Evolutionary conservation across 108 stramenopile species (phyloP).

Genomic region (Chaetoceros tenuissimus): DNA sequence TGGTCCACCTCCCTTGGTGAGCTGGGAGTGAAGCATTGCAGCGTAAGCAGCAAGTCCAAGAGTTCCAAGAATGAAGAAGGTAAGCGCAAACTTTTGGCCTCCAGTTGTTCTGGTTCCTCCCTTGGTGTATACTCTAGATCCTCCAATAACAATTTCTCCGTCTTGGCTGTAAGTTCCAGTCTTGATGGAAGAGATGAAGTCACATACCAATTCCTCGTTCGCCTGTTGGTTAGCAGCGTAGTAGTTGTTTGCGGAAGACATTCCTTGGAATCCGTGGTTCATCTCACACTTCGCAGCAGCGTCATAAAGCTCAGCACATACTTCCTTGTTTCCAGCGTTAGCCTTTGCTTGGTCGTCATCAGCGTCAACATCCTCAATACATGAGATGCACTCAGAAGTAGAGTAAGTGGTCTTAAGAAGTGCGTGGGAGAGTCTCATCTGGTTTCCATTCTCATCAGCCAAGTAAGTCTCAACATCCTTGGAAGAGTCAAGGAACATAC

Average conservation of each 20-base stretch:
- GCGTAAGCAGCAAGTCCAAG: constrained; percentile 75
- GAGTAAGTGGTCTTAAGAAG: constrained; percentile 72
- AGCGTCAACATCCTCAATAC: constrained; percentile 24
- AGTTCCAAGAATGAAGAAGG: constrained; percentile 77
- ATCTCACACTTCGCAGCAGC: constrained; percentile 77
- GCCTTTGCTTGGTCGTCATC: constrained; percentile 16
- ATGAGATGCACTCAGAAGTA: constrained; percentile 54
- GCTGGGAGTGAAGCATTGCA: constrained; percentile 77
- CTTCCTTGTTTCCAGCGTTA: constrained; percentile 21
- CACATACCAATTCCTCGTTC: constrained; percentile 67
- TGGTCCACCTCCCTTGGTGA: constrained; percentile 63
- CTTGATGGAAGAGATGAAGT: constrained; percentile 40
- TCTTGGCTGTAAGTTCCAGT: constrained; percentile 30
- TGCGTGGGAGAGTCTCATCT: constrained; percentile 69
- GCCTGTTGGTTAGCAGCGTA: constrained; percentile 60
- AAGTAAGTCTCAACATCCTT: constrained; percentile 70
- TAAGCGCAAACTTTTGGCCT: constrained; percentile 79
- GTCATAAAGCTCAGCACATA: constrained; percentile 63
- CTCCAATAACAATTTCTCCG: constrained; percentile 43
- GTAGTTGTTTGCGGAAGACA: constrained; percentile 25
- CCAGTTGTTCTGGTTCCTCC: constrained; percentile 52
- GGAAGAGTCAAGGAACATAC: constrained; percentile 38
- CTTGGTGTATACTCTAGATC: constrained; percentile 28
- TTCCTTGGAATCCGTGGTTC: constrained; percentile 56
- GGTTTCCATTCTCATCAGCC: constrained; percentile 32